Base-by-base conservation (phyloP, 208 protist species). In the Borovskyia barvae region DNA sequence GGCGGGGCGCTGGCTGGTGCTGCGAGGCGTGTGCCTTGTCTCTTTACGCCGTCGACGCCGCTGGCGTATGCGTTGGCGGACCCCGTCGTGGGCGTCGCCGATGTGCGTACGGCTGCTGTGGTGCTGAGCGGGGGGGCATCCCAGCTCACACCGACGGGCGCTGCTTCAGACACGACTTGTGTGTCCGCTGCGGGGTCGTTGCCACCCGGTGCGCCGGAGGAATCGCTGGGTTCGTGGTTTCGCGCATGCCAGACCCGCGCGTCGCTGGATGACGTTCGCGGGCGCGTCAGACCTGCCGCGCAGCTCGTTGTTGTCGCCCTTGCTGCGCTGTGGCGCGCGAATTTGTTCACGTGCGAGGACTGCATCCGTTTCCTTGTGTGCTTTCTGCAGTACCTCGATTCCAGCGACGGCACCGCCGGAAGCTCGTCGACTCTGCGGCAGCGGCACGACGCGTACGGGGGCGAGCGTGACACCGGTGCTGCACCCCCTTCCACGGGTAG, bases 251-350 rank as follows among this genome's bases (percentile, higher is more conserved):
- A 57, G 19, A 66, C 59, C n/a, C 59, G 59, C 12, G 48, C 24
- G 11, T 36, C 59, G 1, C 14, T 66, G 22, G 59, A 66, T 30
- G 48, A 49, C 7, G 40, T 66, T 2, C 59, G 59, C 25, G 30
- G 41, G 20, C 12, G 39, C 4, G 37, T 66, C 17, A 33, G 59
- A 6, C 59, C 59, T 11, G 28, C 59, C 9, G 59, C 59, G 8
- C 59, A 66, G 40, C 59, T 66, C 30, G 50, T 40, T 5, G 30
- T 53, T 29, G 59, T 66, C 33, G 59, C 59, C 19, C 32, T 57
- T 22, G 43, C 59, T 5, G 24, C 53, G 48, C 29, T 66, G 39
- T 66, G 47, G 59, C 28, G 48, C 6, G 22, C n/a, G 5, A 37
- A 49, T 0, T 8, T 66, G 26, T 57, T 26, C 29, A 15, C 36